Base-by-base conservation (phyloP, 148 eudicot species). In the Beta vulgaris region DNA sequence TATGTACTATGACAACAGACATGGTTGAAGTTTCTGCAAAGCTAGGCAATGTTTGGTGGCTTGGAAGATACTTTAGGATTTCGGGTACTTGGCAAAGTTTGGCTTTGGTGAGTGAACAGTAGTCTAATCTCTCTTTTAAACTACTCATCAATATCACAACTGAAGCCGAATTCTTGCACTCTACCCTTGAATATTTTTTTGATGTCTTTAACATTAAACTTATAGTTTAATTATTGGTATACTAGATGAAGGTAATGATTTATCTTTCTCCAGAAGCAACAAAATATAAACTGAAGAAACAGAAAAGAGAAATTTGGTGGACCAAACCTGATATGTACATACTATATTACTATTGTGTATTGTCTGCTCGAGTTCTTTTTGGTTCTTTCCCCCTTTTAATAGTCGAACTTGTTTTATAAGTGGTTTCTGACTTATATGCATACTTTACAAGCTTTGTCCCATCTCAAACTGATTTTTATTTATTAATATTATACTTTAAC, bases 11-110 rank as follows among this genome's bases (percentile, higher is more conserved):
- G 28, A 16, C 23, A 23, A 54, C 21, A n/a, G 32, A 2, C 49
- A 44, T 31, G 48, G 70, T 32, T 76, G 74, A 59, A 76, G 79
- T 76, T 77, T 70, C 58, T 59, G 74, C 28, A 4, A 77, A 70
- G 79, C 59, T 61, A 69, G 74, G 79, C 59, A 60, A 77, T 28
- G 68, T 59, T 69, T 76, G 74, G 78, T 65, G 39, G 55, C 74
- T 76, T 55, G 18, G 21, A 63, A 76, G 71, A 54, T 55, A 68
- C 39, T 36, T 54, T 35, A 64, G n/a, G 23, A 29, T 72, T 44
- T 36, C 21, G 15, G 68, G 68, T 31, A 73, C 55, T 60, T 73
- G 76, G 69, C 44, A 62, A 26, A 14, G 34, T 63, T 35, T 74
- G 32, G 77, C 28, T 35, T 70, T 36, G 35, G 7, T 44, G 49